Base-by-base conservation (phyloP, 768 basidiomycete genomes). In the Rhodocollybia butyracea region DNA sequence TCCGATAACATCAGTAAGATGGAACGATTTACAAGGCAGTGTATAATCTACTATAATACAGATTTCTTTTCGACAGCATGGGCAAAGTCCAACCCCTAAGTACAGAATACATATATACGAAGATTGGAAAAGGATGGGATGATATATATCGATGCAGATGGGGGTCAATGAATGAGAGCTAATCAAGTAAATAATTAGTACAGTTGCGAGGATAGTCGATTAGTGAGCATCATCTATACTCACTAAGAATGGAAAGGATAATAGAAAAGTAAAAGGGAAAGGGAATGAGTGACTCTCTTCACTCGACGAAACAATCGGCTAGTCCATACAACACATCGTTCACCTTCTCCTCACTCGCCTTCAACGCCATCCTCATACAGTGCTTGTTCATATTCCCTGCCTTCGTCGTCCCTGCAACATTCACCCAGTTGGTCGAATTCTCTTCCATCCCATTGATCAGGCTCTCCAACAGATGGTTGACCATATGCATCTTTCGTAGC, bases 401-500 rank as follows among this genome's bases (percentile, higher is more conserved):
- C 38, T 60, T 64, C 13, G 73, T 58, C 42, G 72, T 57, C 11
- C 75, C 74, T n/a, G 32, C 51, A 7, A 32, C 32, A 22, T 31
- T 24, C 21, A 31, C 31, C 21, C 21, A n/a, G 5, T 12, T 11
- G 21, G 34, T 50, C 43, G 43, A 45, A n/a, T n/a, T 17, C 50
- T 73, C 68, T 24, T 67, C 60, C 59, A 73, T 71, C 24, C 72
- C 68, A 46, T 77, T 76, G 45, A 75, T 70, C 17, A 79, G 61
- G 41, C 76, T 77, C 65, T 75, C 75, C 54, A 82, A 63, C 21
- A 70, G 68, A 61, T 76, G 74, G 60, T 79, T 78, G 13, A 76
- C 76, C 40, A 81, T 66, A 73, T 74, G 75, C 59, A 77, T 60
- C 64, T 70, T 73, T 24, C 74, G 75, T 29, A 78, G 55, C 40